Evolutionary conservation across 495 filamentous ascomycete species (phyloP), one percentile per base, ranked within the genome.

Genomic region (Sabuloglossum arenarium): DNA sequence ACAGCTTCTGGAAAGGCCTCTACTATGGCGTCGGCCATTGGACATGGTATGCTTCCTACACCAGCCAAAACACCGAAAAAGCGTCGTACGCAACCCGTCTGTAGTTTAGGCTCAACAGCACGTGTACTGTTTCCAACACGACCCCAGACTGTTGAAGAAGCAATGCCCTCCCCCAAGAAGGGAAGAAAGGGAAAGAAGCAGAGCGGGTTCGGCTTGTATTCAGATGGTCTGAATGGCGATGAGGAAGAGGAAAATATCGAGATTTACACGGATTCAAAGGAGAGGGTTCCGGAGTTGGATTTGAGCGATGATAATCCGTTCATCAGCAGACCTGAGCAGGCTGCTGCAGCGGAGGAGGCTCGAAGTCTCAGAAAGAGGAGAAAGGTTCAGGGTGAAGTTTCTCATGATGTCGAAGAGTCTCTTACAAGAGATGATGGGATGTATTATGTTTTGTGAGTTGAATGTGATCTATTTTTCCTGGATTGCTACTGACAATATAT

Each of bases 261-360:
- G 61, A 94, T 98, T 55, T 95, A 79, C 65, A 96, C 88, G 10
- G 91, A 98, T 62, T 84, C 85, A 2, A 82, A 84, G 63, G 89
- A 93, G 62, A 82, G 86, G 45, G 70, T 94, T 32, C 91, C 91
- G 28, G 79, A 81, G 63, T 57, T 79, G 3, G 85, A 85, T 63
- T 58, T 69, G 27, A 77, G 69, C 56, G 64, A 72, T 58, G 79
- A 81, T 2, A 96, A 94, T 61, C 87, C 87, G 0, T 96, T 96
- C 63, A 62, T 74, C 64, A 74, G 69, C 61, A 67, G 69, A 59
- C 60, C 62, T 58, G 28, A 53, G 31, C 24, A 70, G 68, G 57
- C 58, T 60, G 74, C 78, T 62, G 47, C 47, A 1, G 47, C 47
- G 23, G 47, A 51, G 47, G 47, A 51, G 14, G 21, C 37, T 25